A percentile compares a stretch with the other conserved stretches of the same genome.
phyloP scores from a whole-genome alignment of 1,284 basidiomycete genomes.

The Cryptococcus sp. region DNA sequence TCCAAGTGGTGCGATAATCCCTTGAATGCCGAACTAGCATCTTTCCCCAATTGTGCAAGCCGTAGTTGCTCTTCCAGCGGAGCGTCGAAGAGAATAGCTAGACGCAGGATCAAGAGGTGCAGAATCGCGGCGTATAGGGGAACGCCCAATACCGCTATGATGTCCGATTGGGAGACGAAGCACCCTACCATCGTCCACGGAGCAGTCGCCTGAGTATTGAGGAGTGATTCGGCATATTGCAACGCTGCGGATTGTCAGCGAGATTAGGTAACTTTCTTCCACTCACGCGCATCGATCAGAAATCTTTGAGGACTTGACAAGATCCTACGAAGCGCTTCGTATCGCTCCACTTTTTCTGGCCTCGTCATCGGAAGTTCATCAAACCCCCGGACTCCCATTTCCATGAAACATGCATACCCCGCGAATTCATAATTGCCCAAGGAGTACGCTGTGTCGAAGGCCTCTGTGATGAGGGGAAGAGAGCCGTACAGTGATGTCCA shows the following conservation, averaged over 20 bases:
- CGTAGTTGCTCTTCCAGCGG: constrained; percentile 15
- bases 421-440: constrained; percentile 36
- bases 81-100: constrained; percentile 36
- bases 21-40: constrained; percentile 7
- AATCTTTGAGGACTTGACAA: constrained; percentile 14
- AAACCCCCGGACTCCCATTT: constrained; percentile 20
- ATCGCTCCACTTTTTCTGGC: constrained; percentile 14
- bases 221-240: constrained; percentile 24
- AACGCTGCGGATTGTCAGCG: constrained; percentile 11
- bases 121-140: neutral
- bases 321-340: constrained; percentile 26
- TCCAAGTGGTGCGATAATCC: constrained; percentile 22
- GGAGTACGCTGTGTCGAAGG: constrained; percentile 25
- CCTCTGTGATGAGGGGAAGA: constrained; percentile 1
- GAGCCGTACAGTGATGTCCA: constrained; percentile 18
- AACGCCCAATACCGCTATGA: neutral
- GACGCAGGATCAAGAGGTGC: constrained; percentile 18
- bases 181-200: neutral
- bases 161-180: neutral
- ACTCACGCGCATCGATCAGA: constrained; percentile 25
- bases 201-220: neutral
- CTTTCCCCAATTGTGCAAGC: constrained; percentile 3
- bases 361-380: constrained; percentile 11
- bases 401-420: constrained; percentile 24
- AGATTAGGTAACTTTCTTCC: neutral